Evolutionary conservation across 805 yeast species (phyloP).

Genomic region (Saccharomycopsis amapae): DNA sequence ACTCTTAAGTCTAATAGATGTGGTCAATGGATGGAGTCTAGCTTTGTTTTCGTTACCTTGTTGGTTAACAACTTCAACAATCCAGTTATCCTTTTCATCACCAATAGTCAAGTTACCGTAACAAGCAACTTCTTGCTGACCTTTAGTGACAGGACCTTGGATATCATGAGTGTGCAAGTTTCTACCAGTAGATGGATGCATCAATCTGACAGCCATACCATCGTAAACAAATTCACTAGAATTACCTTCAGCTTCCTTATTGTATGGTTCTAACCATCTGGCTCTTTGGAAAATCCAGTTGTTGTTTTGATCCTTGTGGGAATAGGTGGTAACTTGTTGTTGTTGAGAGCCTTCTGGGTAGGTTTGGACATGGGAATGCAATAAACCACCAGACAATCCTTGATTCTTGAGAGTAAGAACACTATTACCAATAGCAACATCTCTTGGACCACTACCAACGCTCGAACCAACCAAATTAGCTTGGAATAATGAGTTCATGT

Average conservation of each 20-base stretch:
- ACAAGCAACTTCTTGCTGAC: conserved; percentile 59
- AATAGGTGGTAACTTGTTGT: conserved; percentile 74
- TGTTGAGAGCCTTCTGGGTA: conserved; percentile 76
- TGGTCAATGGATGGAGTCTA: conserved; percentile 69
- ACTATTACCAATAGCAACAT: conserved; percentile 52
- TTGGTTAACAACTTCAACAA: conserved; percentile 61
- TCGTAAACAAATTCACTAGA: conserved; percentile 35
- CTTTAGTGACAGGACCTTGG: conserved; percentile 51
- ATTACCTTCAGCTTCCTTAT: conserved; percentile 25
- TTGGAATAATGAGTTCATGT: conserved; percentile 76
- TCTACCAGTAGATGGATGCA: conserved; percentile 54
- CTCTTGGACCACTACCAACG: conserved; percentile 63
- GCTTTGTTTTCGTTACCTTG: conserved; percentile 44
- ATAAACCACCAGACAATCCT: conserved; percentile 64
- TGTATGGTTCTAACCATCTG: conserved; percentile 31
- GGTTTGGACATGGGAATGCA: conserved; percentile 67
- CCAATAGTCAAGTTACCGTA: conserved; percentile 63
- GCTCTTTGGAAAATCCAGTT: conserved; percentile 56
- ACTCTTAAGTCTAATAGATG: conserved; percentile 72
- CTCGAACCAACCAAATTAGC: conserved; percentile 64
- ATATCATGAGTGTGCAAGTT: conserved; percentile 70
- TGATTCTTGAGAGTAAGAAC: conserved; percentile 44
- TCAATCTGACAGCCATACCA: conserved; percentile 55
- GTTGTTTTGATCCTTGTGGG: conserved; percentile 67
- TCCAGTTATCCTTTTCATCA: conserved; percentile 73